Evolutionary conservation across 2,329 filamentous ascomycete species (phyloP), one percentile per base, ranked within the genome.

Genomic region (Neonectria neomacrospora): DNA sequence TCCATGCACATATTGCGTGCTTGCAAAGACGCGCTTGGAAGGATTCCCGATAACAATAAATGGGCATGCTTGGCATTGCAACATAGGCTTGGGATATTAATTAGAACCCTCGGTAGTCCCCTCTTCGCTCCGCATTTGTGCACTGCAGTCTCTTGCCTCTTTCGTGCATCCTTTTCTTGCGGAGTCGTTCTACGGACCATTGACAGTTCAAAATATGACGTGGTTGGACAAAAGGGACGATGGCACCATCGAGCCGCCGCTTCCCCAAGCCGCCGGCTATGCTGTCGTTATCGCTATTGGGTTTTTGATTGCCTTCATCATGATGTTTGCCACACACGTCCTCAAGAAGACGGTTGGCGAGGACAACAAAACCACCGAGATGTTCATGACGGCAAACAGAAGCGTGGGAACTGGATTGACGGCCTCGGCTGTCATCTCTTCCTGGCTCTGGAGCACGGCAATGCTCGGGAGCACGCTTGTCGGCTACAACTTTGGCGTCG

Each of bases 311-410:
- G 75, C 76, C 0, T 70, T 77, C 22, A 77, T 77, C 22, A 84
- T 85, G 82, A 81, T 84, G 63, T 72, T 81, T 2, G 73, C 83
- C 1, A 84, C 82, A 0, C 78, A 76, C 8, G 57, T 83, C 2
- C 67, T 85, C n/a, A 85, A 83, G 64, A 80, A 74, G 37, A 84
- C 82, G 0, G 77, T 81, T 0, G 81, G 81, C 1, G 83, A 86
- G 63, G 83, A 86, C 51, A 86, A 85, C 57, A 77, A 78, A 22
- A 85, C 81, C 20, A 85, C 82, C 0, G 84, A 86, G 70, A 86
- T 85, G 82, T 86, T 86, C 69, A 86, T 85, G 80, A 83, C 82
- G 0, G 84, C 84, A 2, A 85, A 86, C 56, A 79, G 83, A 5
- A 79, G 76, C 9, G 82, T 86, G 0, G 79, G 81, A 1, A 83